Evolutionary conservation across 805 yeast species (phyloP), one percentile per base, ranked within the genome.

Genomic region (Lipomyces japonicus): DNA sequence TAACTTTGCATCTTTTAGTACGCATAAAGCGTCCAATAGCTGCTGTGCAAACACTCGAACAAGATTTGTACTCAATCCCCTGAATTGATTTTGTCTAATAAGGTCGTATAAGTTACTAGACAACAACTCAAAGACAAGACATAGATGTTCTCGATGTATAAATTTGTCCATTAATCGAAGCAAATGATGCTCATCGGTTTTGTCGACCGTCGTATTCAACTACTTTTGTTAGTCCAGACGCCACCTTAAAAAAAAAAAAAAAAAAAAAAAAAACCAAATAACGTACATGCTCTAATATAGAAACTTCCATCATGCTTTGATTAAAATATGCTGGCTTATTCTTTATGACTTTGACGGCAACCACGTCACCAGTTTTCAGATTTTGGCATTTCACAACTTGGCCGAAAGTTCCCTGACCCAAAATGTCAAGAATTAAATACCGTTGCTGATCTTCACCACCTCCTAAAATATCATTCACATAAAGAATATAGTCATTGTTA

Each of bases 391-490:
- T 93, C 37, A 90, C 95, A 41, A 93, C 99, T 70, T 93, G 97
- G 7, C 98, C 98, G 74, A 93, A 93, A 1, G 98, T 90, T 2
- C 99, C 99, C 55, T 90, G 91, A 0, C 99, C 99, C 37, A 93
- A 69, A 14, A 93, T 75, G 67, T 91, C 97, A 50, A 93, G 71
- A 3, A 93, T 96, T 62, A 93, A 75, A 65, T 57, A 56, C 48
- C 53, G 49, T 23, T 50, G 85, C 47, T 90, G 75, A 51, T 87
- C 90, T 58, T 86, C 93, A 60, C 84, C 87, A 2, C 80, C 75
- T 3, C 98, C 97, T 36, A 93, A 71, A 22, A 93, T 81, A 65
- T 95, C 98, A 66, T 95, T 93, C 21, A 93, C 98, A 59, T 89
- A 91, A 18, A 95, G 71, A 48, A 93, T 91, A 64, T 90, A 91